phyloP scores from a whole-genome alignment of 2,329 filamentous ascomycete species.

The Madurella mycetomatis region DNA sequence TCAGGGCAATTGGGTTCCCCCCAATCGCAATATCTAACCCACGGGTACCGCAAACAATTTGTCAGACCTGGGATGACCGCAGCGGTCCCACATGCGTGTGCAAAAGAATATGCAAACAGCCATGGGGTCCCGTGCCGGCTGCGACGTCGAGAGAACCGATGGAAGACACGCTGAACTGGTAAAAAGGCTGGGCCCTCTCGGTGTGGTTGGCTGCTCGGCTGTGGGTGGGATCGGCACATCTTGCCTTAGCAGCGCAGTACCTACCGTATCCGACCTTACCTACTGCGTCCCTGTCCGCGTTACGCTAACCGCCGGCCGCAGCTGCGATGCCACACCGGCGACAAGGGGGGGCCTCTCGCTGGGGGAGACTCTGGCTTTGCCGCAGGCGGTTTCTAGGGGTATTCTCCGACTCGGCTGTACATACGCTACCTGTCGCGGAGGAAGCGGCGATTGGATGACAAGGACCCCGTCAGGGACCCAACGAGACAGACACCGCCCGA shows the following conservation, averaged over 20 bases:
- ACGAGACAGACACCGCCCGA: neutral
- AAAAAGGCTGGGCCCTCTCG: too few species aligned
- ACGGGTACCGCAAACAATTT: neutral
- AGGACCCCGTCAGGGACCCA: neutral
- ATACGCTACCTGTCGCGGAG: neutral
- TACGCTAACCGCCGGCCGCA: too few species aligned
- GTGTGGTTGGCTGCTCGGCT: neutral
- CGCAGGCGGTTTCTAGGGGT: neutral
- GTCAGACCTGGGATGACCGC: conserved; percentile 1
- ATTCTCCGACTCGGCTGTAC: neutral
- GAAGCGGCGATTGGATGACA: neutral
- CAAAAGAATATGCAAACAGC: neutral
- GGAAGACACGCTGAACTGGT: too few species aligned
- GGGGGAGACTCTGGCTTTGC: too few species aligned
- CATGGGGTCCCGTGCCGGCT: neutral
- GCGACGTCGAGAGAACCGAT: neutral
- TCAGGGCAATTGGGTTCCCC: conserved; percentile 17
- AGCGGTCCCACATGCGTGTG: conserved; percentile 3
- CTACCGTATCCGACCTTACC: too few species aligned
- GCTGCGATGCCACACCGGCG: too few species aligned
- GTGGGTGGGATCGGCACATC: neutral
- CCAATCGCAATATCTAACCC: neutral
- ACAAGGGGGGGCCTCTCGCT: too few species aligned
- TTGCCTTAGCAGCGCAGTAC: neutral
- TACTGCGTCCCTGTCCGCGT: too few species aligned